A percentile compares a stretch with the other conserved stretches of the same genome.
Conservation (phyloP, 2,329 filamentous ascomycete species). For the Cryphonectria parasitica region DNA sequence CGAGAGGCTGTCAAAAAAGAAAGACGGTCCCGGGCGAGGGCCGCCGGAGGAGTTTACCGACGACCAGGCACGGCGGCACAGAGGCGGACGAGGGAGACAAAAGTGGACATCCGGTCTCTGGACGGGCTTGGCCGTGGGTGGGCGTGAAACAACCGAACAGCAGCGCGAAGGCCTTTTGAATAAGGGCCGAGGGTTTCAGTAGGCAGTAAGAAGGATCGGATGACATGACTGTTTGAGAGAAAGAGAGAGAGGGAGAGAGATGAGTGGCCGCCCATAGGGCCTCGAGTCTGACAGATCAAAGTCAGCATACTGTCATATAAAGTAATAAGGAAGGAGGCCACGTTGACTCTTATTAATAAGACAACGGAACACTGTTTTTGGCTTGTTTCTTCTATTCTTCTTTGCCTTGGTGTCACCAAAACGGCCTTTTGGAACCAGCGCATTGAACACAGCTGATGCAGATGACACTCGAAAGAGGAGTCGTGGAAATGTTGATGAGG, state of each 20-base stretch:
- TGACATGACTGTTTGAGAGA: slow-evolving; percentile 3
- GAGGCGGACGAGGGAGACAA: neutral
- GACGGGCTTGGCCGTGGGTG: slow-evolving; percentile 3
- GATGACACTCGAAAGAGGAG: too few species aligned
- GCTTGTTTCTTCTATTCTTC: too few species aligned
- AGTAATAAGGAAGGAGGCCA: too few species aligned
- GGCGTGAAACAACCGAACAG: slow-evolving; percentile 6
- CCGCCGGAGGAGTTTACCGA: neutral
- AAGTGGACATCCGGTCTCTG: slow-evolving; percentile 6
- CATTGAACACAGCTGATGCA: too few species aligned
- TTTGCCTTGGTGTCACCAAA: too few species aligned
- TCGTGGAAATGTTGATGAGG: too few species aligned
- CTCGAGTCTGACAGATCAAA: too few species aligned
- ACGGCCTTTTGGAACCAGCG: too few species aligned
- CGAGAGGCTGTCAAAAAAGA: neutral
- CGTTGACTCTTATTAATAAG: too few species aligned
- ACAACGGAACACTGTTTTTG: too few species aligned
- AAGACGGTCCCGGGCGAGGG: neutral
- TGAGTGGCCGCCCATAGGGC: too few species aligned
- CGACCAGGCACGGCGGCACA: neutral
- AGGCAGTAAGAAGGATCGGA: neutral
- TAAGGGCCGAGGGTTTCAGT: neutral
- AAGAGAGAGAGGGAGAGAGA: neutral
- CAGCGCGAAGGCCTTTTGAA: neutral
- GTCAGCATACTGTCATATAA: too few species aligned